Conservation (phyloP, 176 grass and related monocot species). For the Zoysia pacifica region DNA sequence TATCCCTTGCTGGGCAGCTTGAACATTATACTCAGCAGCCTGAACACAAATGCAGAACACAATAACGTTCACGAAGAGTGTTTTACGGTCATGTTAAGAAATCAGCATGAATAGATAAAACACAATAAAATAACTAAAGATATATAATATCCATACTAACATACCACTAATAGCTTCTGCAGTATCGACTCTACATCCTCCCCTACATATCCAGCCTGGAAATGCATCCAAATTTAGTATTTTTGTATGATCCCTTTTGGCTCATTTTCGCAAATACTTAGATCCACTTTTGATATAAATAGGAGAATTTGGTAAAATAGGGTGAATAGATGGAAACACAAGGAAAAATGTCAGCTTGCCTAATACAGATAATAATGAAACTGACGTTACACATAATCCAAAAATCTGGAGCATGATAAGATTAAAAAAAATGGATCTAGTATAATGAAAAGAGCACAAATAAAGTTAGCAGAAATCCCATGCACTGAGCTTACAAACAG, state of each 20-base stretch:
- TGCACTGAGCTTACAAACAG: conserved; percentile 22
- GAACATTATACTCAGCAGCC: conserved; percentile 91
- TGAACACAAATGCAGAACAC: conserved; percentile 47
- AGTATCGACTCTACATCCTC: conserved; percentile 99
- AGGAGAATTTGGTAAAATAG: background rate
- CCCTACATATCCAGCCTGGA: conserved; percentile 99
- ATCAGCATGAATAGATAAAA: conserved; percentile 21
- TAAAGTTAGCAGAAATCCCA: conserved; percentile 15
- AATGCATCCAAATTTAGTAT: conserved; percentile 30
- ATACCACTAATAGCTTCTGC: conserved; percentile 89
- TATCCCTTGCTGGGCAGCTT: conserved; percentile 98
- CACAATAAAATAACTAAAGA: background rate
- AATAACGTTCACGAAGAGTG: conserved; percentile 12
- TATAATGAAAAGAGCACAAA: conserved; percentile 1
- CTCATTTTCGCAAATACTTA: background rate
- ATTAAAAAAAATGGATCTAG: background rate
- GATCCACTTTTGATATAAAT: conserved; percentile 13
- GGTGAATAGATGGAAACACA: conserved; percentile 6
- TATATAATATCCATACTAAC: conserved; percentile 31
- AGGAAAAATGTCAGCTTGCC: conserved; percentile 2
- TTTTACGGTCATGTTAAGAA: conserved; percentile 8
- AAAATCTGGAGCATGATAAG: background rate
- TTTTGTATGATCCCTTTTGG: background rate
- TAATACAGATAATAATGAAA: conserved; percentile 20
- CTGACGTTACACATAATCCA: background rate